Evolutionary conservation across 176 grass and related monocot species (phyloP).

Genomic region (Juncus inflexus): DNA sequence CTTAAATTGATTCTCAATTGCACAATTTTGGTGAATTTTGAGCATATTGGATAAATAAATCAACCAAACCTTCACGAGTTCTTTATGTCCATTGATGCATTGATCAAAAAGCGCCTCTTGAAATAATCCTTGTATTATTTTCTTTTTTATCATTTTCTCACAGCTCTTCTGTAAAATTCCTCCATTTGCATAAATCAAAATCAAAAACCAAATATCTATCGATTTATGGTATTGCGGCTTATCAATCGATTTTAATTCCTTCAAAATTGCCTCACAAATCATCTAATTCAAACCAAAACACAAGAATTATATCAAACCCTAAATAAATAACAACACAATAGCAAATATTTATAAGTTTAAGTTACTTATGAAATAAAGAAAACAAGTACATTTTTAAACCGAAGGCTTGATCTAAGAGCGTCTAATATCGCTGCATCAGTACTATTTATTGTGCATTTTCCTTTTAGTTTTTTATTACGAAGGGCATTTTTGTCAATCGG

Average conservation of each 20-base stretch:
- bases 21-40: neutral
- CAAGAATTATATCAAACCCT: neutral
- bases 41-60: neutral
- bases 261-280: constrained; percentile 67
- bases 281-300: constrained; percentile 37
- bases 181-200: constrained; percentile 78
- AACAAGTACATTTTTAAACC: constrained; percentile 68
- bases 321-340: too few relatives aligned
- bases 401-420: constrained; percentile 67
- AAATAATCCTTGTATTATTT: constrained; percentile 59
- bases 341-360: too few relatives aligned
- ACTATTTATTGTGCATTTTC: constrained; percentile 47
- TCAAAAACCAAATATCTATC: constrained; percentile 87
- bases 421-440: constrained; percentile 68
- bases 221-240: constrained; percentile 61
- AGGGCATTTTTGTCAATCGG: constrained; percentile 44
- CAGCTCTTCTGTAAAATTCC: constrained; percentile 63
- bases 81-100: constrained; percentile 66
- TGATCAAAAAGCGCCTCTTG: constrained; percentile 64
- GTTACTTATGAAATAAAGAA: neutral
- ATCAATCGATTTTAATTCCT: constrained; percentile 62
- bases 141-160: constrained; percentile 75
- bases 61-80: constrained; percentile 68
- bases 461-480: constrained; percentile 77
- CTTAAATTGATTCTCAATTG: too few relatives aligned